A percentile compares a stretch with the other conserved stretches of the same genome.
Evolutionary conservation across 441 rosid species (phyloP).

Genomic region (Metrosideros polymorpha): DNA sequence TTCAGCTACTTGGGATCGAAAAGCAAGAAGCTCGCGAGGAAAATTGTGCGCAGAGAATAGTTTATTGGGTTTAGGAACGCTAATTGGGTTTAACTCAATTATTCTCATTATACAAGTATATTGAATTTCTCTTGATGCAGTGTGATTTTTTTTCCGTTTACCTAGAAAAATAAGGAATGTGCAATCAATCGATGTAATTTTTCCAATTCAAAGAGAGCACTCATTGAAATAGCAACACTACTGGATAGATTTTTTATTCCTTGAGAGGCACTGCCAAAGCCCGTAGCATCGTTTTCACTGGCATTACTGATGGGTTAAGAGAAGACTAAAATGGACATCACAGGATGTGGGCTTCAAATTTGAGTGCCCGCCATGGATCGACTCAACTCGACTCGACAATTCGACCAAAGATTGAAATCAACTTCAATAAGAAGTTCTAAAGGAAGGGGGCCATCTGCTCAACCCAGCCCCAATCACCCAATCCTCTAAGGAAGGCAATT

Average conservation of each 20-base stretch:
- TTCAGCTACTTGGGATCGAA: not conserved
- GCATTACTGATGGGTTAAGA: not conserved
- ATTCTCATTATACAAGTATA: not conserved
- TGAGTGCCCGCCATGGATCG: not conserved
- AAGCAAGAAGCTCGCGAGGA: not conserved
- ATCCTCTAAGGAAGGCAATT: not conserved
- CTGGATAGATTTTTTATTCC: not conserved
- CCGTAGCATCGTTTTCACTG: not conserved
- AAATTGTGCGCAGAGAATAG: not conserved
- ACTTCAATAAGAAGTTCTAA: not conserved
- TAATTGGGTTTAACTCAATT: not conserved
- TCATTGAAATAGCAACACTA: not conserved
- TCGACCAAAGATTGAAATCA: not conserved
- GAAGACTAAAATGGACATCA: not conserved
- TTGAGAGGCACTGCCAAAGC: not conserved
- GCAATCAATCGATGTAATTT: not conserved
- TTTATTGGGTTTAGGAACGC: not conserved
- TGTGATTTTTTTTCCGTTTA: not conserved
- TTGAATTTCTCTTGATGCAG: not conserved
- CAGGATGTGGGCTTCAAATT: not conserved
- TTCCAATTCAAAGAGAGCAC: not conserved
- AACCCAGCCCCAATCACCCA: not conserved
- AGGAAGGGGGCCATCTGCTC: not conserved
- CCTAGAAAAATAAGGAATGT: not conserved
- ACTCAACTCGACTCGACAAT: not conserved